Conservation (phyloP, 495 filamentous ascomycete genomes). For the Aspergillus carlsbadensis region DNA sequence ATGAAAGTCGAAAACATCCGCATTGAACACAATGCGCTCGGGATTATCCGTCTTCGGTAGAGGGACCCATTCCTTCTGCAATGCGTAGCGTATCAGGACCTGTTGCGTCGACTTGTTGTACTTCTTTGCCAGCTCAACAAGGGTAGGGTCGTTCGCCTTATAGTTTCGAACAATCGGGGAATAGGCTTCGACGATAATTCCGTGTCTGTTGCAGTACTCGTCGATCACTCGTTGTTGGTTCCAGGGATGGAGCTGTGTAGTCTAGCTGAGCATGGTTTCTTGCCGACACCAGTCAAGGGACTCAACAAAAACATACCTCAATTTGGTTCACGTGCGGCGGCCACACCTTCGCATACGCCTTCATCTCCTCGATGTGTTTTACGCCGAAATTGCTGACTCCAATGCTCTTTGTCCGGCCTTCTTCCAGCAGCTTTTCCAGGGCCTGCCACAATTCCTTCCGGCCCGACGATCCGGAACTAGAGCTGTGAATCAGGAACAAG, state of each 20-base stretch:
- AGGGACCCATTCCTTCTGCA: constrained; percentile 71
- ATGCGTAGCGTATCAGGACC: constrained; percentile 52
- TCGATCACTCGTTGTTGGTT: constrained; percentile 61
- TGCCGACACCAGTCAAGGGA: background rate
- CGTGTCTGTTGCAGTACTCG: constrained; percentile 58
- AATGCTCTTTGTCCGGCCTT: constrained; percentile 60
- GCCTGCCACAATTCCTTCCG: constrained; percentile 65
- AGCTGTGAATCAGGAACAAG: constrained; percentile 67
- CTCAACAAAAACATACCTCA: constrained; percentile 44
- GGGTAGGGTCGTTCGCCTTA: constrained; percentile 55
- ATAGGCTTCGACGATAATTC: constrained; percentile 67
- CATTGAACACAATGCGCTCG: constrained; percentile 63
- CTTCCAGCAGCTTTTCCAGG: constrained; percentile 56
- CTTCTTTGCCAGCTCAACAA: constrained; percentile 52
- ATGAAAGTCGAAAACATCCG: constrained; percentile 63
- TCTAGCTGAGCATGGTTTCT: constrained; percentile 5
- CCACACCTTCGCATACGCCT: constrained; percentile 57
- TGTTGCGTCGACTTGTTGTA: constrained; percentile 52
- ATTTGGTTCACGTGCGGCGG: constrained; percentile 72
- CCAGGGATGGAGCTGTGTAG: constrained; percentile 62
- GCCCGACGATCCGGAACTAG: constrained; percentile 50
- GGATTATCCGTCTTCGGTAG: constrained; percentile 70
- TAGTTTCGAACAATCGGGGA: constrained; percentile 62
- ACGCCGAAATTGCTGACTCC: constrained; percentile 73
- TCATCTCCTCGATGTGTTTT: constrained; percentile 61